Evolutionary conservation across 352 stramenopile species (phyloP).

Genomic region (Phytopythium helicoides): DNA sequence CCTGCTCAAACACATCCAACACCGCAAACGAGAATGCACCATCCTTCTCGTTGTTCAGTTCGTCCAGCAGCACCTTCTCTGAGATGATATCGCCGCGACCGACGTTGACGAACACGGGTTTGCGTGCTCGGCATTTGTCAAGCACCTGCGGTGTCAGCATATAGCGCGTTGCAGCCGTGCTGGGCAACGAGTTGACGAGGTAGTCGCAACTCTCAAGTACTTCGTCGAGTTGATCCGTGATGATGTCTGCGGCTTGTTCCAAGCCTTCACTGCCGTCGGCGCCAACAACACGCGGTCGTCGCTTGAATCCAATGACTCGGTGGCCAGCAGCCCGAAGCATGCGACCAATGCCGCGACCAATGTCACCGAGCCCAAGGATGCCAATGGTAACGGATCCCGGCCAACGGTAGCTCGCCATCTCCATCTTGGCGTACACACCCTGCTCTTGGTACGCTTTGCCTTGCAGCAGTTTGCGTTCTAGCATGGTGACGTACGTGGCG

Average conservation of each 20-base stretch:
- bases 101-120: conserved; percentile 87
- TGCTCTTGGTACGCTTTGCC: conserved; percentile 25
- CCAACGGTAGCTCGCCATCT: conserved; percentile 24
- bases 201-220: conserved; percentile 63
- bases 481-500: conserved; percentile 29
- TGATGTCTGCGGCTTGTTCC: conserved; percentile 15
- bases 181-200: conserved; percentile 79
- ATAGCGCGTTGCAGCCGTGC: conserved; percentile 60
- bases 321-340: conserved; percentile 39
- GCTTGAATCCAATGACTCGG: conserved; percentile 54
- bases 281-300: conserved; percentile 17
- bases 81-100: conserved; percentile 79
- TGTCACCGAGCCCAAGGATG: conserved; percentile 45
- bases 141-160: conserved; percentile 57
- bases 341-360: conserved; percentile 45
- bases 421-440: conserved; percentile 17
- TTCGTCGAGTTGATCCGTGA: conserved; percentile 42
- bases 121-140: conserved; percentile 29
- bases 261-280: conserved; percentile 4
- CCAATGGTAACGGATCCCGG: conserved; percentile 36
- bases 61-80: conserved; percentile 50
- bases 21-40: conserved; percentile 51
- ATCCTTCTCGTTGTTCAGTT: conserved; percentile 43
- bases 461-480: conserved; percentile 32
- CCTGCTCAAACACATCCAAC: conserved; percentile 58